Evolutionary conservation across 257 asterid genomes (phyloP), one percentile per base, ranked within the genome.

Genomic region (Solanum pennellii): DNA sequence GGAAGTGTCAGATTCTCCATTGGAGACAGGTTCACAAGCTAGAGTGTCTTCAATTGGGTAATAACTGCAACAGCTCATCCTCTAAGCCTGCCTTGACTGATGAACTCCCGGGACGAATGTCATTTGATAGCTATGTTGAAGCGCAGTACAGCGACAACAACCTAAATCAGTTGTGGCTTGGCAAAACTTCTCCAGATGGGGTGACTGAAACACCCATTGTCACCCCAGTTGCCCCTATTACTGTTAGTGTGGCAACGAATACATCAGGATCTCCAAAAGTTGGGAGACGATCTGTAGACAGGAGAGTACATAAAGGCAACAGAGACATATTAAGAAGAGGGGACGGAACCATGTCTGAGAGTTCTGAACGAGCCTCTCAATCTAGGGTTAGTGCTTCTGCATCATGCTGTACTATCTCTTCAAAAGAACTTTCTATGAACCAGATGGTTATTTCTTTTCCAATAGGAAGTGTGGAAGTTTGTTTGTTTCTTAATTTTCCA

Each of bases 1-100:
- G 99, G 62, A 91, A 93, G 92, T 96, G 99, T 86, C 98, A 95
- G 92, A 93, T 96, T 86, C 87, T 91, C 89, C 98, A 96, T 35
- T 96, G 99, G 99, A 95, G 99, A 91, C 94, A 92, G 84, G 91
- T 90, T 90, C 98, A 96, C 95, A 96, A 95, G 91, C 96, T 93
- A 56, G 97, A 96, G 92, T 96, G 99, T 90, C 91, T 86, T 90
- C 95, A 89, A 88, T 71, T 92, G 91, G 97, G 88, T 86, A 92
- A 90, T 84, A 92, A 89, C 84, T 86, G 83, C 83, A 75, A 86
- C 56, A 88, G 72, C 88, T 77, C 91, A 68, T 90, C 91, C 84
- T 89, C 86, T 44, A 89, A 85, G 89, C 88, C 87, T 75, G 45
- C 71, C 33, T 66, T 80, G 8, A 84, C 9, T 41, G 93, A 90